These are phyloP conservation scores for Rhodotorula paludigena DNA, from an alignment of 768 basidiomycete species.

Conservation along the genomic window DNA sequence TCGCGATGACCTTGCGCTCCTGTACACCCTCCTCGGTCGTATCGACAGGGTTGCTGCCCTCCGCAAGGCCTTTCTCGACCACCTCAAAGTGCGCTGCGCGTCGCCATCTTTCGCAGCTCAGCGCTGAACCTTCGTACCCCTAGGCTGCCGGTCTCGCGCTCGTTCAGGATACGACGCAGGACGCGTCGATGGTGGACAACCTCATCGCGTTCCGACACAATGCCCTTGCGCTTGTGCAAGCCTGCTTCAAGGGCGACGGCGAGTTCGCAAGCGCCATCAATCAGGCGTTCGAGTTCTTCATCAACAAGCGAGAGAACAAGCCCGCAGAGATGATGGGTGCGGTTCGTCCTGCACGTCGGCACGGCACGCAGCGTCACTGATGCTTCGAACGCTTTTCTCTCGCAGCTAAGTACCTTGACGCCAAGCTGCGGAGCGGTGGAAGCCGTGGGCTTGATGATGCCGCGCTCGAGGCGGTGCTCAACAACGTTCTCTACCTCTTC, in stretches of 20 bases:
- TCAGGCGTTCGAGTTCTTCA: constrained; percentile 72
- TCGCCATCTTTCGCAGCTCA: not conserved
- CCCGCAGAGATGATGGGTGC: constrained; percentile 76
- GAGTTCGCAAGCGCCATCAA: constrained; percentile 29
- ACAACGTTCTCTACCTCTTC: constrained; percentile 67
- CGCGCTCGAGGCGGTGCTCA: constrained; percentile 61
- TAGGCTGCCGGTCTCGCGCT: constrained; percentile 61
- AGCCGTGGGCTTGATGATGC: constrained; percentile 64
- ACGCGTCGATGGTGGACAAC: constrained; percentile 71
- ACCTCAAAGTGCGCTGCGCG: constrained; percentile 55
- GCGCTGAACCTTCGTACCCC: not conserved
- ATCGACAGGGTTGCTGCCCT: constrained; percentile 58
- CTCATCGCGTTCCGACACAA: constrained; percentile 65
- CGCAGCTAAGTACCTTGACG: constrained; percentile 79
- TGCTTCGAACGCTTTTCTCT: constrained; percentile 51
- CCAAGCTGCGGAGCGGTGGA: constrained; percentile 70
- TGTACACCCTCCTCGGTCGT: constrained; percentile 62
- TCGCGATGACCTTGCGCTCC: constrained; percentile 51
- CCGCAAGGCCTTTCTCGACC: constrained; percentile 58
- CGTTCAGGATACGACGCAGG: constrained; percentile 59
- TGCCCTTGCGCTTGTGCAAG: constrained; percentile 54
- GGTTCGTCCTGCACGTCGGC: constrained; percentile 51
- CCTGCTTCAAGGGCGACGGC: constrained; percentile 55
- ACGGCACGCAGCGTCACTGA: constrained; percentile 67
- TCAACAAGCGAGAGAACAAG: constrained; percentile 63